Evolutionary conservation across 129 eudicot species (phyloP).

Genomic region (Flaveria ramosissima): DNA sequence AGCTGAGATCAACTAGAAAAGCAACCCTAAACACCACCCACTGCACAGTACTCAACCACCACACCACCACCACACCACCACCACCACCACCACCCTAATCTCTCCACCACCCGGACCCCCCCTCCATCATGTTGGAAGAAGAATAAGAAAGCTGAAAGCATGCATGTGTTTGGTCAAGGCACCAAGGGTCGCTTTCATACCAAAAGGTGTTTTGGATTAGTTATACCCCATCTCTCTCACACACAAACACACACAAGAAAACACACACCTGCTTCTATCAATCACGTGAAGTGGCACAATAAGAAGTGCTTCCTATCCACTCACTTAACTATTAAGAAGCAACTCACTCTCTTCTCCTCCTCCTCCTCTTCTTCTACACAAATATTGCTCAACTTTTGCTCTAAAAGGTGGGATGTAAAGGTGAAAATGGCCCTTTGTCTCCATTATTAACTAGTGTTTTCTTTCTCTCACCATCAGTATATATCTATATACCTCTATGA

Average conservation of each 20-base stretch:
- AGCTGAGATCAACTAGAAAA: constrained; percentile 7
- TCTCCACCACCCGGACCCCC: background rate
- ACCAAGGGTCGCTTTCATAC: constrained; percentile 41
- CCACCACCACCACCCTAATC: background rate
- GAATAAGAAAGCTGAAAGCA: constrained; percentile 33
- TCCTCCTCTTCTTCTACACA: background rate
- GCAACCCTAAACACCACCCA: constrained; percentile 27
- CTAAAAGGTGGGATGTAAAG: constrained; percentile 27
- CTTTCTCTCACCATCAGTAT: constrained; percentile 39
- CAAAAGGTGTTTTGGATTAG: constrained; percentile 40
- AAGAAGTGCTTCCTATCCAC: constrained; percentile 50
- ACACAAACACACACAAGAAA: constrained; percentile 15
- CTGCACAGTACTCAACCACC: background rate
- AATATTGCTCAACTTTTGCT: constrained; percentile 21
- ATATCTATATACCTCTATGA: constrained; percentile 36
- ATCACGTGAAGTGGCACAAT: constrained; percentile 57
- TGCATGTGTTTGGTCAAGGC: constrained; percentile 42
- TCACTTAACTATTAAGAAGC: constrained; percentile 30
- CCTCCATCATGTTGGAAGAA: constrained; percentile 33
- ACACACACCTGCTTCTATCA: constrained; percentile 37
- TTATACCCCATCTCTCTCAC: constrained; percentile 2
- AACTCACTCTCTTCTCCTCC: constrained; percentile 17
- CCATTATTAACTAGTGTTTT: constrained; percentile 12
- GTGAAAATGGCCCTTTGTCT: constrained; percentile 26
- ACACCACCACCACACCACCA: constrained; percentile 11